Percentiles rank a stretch among this genome's conserved stretches.
These are phyloP conservation scores for Podospora appendiculata DNA, from an alignment of 495 filamentous ascomycete species.

Conservation along the genomic window DNA sequence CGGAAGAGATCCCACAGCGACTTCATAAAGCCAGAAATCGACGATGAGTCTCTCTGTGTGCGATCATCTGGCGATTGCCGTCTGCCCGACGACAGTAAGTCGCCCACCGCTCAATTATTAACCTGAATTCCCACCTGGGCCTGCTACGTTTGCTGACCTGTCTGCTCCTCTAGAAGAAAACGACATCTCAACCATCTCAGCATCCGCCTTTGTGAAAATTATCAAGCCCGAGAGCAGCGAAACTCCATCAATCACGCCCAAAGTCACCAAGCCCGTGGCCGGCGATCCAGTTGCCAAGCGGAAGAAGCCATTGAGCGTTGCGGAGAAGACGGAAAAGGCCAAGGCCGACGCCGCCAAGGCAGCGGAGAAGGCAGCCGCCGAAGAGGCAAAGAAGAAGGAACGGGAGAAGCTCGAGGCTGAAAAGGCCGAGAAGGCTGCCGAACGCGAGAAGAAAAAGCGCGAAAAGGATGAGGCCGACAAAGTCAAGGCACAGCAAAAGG, in stretches of 20 bases:
- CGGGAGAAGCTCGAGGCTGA: conserved; percentile 29
- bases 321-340: conserved; percentile 39
- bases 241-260: background rate
- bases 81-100: no score
- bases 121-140: no score
- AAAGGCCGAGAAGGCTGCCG: conserved; percentile 24
- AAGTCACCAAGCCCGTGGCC: background rate
- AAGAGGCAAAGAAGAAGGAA: conserved; percentile 35
- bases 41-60: background rate
- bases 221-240: background rate
- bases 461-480: conserved; percentile 34
- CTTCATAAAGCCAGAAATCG: conserved; percentile 17
- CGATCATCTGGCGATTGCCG: no score
- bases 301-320: conserved; percentile 41
- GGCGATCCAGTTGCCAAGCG: conserved; percentile 34
- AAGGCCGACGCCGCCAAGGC: conserved; percentile 16
- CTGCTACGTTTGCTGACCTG: no score
- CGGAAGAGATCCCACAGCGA: conserved; percentile 31
- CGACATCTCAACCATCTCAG: no score
- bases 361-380: conserved; percentile 30
- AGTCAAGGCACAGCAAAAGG: conserved; percentile 37
- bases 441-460: conserved; percentile 34
- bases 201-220: no score
- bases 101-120: no score
- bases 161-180: no score